Percentiles rank a stretch among this genome's conserved stretches.
phyloP scores from a whole-genome alignment of 2,329 filamentous ascomycete genomes.

The Nannizziopsis arthrosporioides region DNA sequence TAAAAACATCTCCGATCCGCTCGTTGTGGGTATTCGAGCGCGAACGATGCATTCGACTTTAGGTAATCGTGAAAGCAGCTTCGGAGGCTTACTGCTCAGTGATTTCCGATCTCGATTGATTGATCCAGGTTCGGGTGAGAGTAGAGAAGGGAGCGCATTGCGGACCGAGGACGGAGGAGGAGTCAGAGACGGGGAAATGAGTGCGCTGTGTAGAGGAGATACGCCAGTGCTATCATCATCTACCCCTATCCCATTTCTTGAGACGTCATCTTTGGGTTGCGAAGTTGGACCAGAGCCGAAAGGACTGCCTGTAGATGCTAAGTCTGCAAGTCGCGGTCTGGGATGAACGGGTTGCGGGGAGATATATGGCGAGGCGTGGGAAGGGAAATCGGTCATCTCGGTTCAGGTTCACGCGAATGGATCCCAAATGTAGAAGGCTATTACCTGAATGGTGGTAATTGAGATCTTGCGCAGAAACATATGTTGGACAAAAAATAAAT shows the following conservation, averaged over 20 bases:
- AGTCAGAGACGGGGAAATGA: conserved; percentile 43
- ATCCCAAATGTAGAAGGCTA: no score
- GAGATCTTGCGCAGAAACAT: no score
- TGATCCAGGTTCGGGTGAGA: conserved; percentile 18
- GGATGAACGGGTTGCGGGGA: conserved; percentile 28
- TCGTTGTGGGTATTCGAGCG: conserved; percentile 85
- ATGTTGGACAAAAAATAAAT: no score
- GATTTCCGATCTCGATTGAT: conserved; percentile 17
- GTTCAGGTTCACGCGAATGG: neutral
- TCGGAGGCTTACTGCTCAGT: conserved; percentile 48
- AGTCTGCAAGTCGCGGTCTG: conserved; percentile 16
- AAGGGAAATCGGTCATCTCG: conserved; percentile 44
- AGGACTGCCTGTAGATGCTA: conserved; percentile 16
- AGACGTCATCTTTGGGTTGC: neutral
- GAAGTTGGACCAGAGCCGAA: conserved; percentile 5
- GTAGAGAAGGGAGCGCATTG: conserved; percentile 24
- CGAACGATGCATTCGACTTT: conserved; percentile 88
- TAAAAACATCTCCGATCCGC: conserved; percentile 89
- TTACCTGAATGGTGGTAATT: no score
- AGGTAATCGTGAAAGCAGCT: conserved; percentile 63
- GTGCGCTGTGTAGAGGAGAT: conserved; percentile 40
- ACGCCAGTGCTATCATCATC: conserved; percentile 22
- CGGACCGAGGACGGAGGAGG: conserved; percentile 27
- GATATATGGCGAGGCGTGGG: conserved; percentile 42
- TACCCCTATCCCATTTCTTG: conserved; percentile 6